Evolutionary conservation across 1,284 basidiomycete species (phyloP).

Genomic region (Sporisorium scitamineum): DNA sequence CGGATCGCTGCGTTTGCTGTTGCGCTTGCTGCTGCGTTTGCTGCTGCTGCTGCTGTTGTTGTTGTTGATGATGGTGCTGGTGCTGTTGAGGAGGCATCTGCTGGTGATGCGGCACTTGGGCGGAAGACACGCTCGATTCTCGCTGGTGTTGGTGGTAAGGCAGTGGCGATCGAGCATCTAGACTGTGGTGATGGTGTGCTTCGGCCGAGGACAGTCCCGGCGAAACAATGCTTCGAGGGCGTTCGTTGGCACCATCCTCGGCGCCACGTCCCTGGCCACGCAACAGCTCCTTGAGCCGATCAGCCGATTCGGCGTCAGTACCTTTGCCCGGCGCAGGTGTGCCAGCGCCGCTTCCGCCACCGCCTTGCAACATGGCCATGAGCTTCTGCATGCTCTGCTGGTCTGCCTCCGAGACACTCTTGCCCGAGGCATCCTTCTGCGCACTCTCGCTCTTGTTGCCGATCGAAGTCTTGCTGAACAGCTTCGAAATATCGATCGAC

Average conservation of each 20-base stretch:
- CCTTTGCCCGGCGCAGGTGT: conserved; percentile 30
- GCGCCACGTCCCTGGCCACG: conserved; percentile 24
- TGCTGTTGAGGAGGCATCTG: conserved; percentile 24
- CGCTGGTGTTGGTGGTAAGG: conserved; percentile 46
- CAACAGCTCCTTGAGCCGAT: conserved; percentile 35
- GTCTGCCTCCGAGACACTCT: conserved; percentile 59
- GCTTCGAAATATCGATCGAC: conserved; percentile 52
- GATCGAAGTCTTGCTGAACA: conserved; percentile 45
- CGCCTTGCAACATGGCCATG: conserved; percentile 65
- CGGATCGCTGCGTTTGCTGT: conserved; percentile 33
- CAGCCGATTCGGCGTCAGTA: conserved; percentile 20
- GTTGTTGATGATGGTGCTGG: conserved; percentile 27
- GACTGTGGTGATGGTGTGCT: conserved; percentile 14
- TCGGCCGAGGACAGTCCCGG: conserved; percentile 30
- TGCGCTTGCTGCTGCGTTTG: conserved; percentile 28
- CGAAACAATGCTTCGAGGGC: conserved; percentile 35
- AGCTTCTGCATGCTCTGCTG: conserved; percentile 68
- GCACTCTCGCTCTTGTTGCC: conserved; percentile 26
- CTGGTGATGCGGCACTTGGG: conserved; percentile 16
- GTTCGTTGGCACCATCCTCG: conserved; percentile 24
- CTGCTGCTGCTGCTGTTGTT: conserved; percentile 27
- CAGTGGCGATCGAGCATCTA: conserved; percentile 39
- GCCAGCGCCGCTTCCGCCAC: conserved; percentile 26
- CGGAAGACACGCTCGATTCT: conserved; percentile 35
- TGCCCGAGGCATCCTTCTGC: conserved; percentile 35